These are phyloP conservation scores for Aspergillus sclerotioniger DNA, from an alignment of 495 filamentous ascomycete species.

Conservation along the genomic window DNA sequence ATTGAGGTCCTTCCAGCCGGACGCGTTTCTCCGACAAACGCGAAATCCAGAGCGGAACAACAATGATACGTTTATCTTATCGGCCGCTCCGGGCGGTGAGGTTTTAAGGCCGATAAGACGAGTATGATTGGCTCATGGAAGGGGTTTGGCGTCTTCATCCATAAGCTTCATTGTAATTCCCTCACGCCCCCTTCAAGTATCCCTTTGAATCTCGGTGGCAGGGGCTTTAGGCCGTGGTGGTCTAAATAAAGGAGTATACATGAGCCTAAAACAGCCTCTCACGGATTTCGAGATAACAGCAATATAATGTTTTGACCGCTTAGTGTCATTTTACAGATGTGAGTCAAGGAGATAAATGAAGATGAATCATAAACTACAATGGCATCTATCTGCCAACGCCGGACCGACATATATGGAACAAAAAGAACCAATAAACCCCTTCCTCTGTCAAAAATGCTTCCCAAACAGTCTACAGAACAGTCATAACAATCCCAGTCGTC, in stretches of 20 bases:
- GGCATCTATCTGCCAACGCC: slow-evolving; percentile 21
- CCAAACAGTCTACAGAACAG: slow-evolving; percentile 15
- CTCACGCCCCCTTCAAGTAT: too few species aligned
- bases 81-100: not conserved
- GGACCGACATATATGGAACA: slow-evolving; percentile 16
- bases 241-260: too few species aligned
- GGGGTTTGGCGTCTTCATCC: too few species aligned
- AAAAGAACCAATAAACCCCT: slow-evolving; percentile 6
- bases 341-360: not conserved
- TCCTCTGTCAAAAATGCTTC: slow-evolving; percentile 6
- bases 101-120: not conserved
- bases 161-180: too few species aligned
- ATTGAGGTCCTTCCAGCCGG: not conserved
- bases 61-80: slow-evolving; percentile 5
- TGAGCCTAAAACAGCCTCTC: not conserved
- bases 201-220: too few species aligned
- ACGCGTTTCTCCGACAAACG: slow-evolving; percentile 1
- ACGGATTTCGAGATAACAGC: not conserved
- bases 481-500: slow-evolving; percentile 16
- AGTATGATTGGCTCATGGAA: too few species aligned
- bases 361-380: slow-evolving; percentile 7
- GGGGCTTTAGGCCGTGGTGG: too few species aligned
- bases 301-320: not conserved
- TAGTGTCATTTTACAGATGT: not conserved
- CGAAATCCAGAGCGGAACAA: slow-evolving; percentile 1